Conservation (phyloP, 2,329 filamentous ascomycete species). For the Aspergillus aculeatinus region DNA sequence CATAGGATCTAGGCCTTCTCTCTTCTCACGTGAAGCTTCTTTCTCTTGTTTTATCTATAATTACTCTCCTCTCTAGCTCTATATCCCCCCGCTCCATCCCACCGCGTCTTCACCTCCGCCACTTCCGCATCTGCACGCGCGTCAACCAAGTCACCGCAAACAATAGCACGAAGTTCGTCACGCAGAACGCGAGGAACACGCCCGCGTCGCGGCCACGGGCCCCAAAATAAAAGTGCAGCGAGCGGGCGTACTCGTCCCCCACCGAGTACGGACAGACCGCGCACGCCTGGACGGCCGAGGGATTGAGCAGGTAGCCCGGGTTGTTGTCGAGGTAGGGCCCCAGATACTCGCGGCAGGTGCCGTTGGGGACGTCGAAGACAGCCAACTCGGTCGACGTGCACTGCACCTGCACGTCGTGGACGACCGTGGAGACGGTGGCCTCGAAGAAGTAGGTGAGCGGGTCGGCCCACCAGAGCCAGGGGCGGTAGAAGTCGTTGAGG, state of each 20-base stretch:
- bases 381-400: neutral
- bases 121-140: too few relatives aligned
- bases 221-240: too few relatives aligned
- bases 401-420: neutral
- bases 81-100: too few relatives aligned
- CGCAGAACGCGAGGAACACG: too few relatives aligned
- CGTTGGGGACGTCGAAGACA: neutral
- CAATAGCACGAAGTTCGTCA: too few relatives aligned
- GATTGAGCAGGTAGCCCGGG: neutral
- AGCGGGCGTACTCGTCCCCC: neutral
- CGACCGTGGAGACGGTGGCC: neutral
- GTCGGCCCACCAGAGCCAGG: neutral
- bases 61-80: too few relatives aligned
- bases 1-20: too few relatives aligned
- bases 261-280: neutral
- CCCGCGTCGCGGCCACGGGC: too few relatives aligned
- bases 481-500: conserved; percentile 8
- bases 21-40: too few relatives aligned
- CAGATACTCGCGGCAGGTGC: neutral
- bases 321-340: neutral
- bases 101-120: too few relatives aligned
- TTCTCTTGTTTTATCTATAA: too few relatives aligned
- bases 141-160: too few relatives aligned
- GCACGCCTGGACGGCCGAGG: neutral
- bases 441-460: conserved; percentile 7